Conservation (phyloP, 768 basidiomycete genomes). For the Dacryopinax primogenitus region DNA sequence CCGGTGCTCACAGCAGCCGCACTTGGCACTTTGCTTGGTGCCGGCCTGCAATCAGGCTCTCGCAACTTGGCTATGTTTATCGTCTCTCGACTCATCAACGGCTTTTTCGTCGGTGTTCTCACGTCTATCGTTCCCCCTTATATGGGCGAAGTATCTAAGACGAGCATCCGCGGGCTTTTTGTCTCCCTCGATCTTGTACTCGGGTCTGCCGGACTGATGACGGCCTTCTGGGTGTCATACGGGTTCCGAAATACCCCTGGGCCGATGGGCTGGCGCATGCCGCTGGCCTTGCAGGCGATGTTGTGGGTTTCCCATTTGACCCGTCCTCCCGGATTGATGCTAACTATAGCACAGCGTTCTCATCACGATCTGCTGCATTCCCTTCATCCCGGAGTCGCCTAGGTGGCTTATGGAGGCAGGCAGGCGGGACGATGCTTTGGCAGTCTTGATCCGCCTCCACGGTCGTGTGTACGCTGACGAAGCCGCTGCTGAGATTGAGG, state of each 20-base stretch:
- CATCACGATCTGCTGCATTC: conserved; percentile 17
- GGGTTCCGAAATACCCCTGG: conserved; percentile 13
- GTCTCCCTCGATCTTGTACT: conserved; percentile 17
- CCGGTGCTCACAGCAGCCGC: conserved; percentile 13
- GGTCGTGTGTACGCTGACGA: conserved; percentile 17
- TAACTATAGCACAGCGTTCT: not conserved
- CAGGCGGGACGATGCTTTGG: conserved; percentile 15
- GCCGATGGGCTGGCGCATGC: conserved; percentile 18
- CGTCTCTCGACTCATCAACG: conserved; percentile 16
- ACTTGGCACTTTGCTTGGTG: conserved; percentile 11
- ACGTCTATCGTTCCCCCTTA: conserved; percentile 18
- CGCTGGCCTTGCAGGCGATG: conserved; percentile 18
- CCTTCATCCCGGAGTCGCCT: conserved; percentile 21
- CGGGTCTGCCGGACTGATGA: conserved; percentile 18
- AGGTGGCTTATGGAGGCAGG: conserved; percentile 19
- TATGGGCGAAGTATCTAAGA: conserved; percentile 18
- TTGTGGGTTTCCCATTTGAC: not conserved
- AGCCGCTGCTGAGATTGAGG: conserved; percentile 18
- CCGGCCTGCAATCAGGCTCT: conserved; percentile 13
- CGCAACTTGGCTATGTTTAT: conserved; percentile 18
- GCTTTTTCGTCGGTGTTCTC: conserved; percentile 20
- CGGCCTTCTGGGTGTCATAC: conserved; percentile 19
- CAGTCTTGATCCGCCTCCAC: conserved; percentile 18
- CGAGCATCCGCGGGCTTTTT: conserved; percentile 17
- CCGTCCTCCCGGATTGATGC: not conserved